A percentile compares a stretch with the other conserved stretches of the same genome.
Evolutionary conservation across 306 rosid genomes (phyloP).

Genomic region (Inga laurina): DNA sequence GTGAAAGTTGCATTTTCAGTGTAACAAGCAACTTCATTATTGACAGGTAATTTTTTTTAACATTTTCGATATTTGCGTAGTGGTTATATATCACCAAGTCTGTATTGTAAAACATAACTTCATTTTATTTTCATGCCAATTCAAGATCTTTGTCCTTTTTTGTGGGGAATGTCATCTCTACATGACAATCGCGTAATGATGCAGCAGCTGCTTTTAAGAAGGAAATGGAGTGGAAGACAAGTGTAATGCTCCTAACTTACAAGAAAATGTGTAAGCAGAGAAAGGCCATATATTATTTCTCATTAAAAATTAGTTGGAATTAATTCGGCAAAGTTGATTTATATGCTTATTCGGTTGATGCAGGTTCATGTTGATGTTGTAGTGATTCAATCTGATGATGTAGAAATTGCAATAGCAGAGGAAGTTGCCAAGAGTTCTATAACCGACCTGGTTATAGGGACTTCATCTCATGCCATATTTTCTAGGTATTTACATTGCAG

Average conservation of each 20-base stretch:
- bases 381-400: constrained; percentile 79
- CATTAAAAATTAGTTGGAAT: constrained; percentile 25
- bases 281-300: constrained; percentile 57
- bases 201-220: constrained; percentile 61
- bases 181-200: constrained; percentile 67
- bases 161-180: constrained; percentile 77
- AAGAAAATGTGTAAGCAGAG: constrained; percentile 69
- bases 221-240: constrained; percentile 68
- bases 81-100: not conserved
- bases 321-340: constrained; percentile 23
- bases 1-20: not conserved
- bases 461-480: constrained; percentile 74
- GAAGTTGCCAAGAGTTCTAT: constrained; percentile 61
- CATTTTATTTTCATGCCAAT: constrained; percentile 16
- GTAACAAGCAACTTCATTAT: not conserved
- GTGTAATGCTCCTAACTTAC: constrained; percentile 71
- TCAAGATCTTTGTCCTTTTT: constrained; percentile 34
- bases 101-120: not conserved
- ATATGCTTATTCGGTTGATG: constrained; percentile 16
- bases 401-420: constrained; percentile 67
- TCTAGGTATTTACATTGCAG: constrained; percentile 57
- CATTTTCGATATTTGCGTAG: not conserved
- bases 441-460: constrained; percentile 75
- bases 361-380: constrained; percentile 80
- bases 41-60: not conserved